These are phyloP conservation scores for Nevesoporus exiguus DNA, from an alignment of 768 basidiomycete genomes.

Conservation along the genomic window DNA sequence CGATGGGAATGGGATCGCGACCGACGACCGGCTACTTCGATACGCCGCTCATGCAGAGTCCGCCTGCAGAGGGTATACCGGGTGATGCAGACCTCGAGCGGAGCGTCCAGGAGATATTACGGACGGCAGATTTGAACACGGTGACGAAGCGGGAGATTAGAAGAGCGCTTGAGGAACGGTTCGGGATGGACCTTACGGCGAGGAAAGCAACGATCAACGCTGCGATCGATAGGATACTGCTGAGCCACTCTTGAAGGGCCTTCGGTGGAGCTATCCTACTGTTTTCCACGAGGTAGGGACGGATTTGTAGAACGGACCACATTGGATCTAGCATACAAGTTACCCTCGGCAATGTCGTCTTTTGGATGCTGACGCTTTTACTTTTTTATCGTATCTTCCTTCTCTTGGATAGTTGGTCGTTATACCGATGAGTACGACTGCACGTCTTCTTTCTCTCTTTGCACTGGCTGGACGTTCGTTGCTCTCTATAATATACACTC, in stretches of 20 bases:
- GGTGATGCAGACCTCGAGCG: conserved; percentile 70
- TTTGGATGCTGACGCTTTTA: conserved; percentile 16
- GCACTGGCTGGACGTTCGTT: conserved; percentile 14
- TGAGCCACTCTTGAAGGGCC: conserved; percentile 41
- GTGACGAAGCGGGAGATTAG: conserved; percentile 93
- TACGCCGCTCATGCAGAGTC: conserved; percentile 50
- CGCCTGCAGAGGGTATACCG: conserved; percentile 49
- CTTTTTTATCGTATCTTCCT: neutral
- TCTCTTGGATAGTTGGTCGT: conserved; percentile 7
- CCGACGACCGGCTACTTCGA: conserved; percentile 78
- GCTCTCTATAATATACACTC: conserved; percentile 5
- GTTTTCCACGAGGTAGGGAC: neutral
- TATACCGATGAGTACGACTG: neutral
- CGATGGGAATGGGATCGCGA: conserved; percentile 60
- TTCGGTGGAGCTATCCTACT: neutral
- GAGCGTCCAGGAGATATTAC: conserved; percentile 70
- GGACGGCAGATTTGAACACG: conserved; percentile 78
- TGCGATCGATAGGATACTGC: conserved; percentile 68
- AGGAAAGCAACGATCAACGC: conserved; percentile 75
- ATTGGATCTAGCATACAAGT: conserved; percentile 20
- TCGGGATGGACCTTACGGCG: conserved; percentile 70
- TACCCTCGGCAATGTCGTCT: conserved; percentile 3
- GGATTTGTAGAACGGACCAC: conserved; percentile 18
- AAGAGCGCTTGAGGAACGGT: conserved; percentile 75
- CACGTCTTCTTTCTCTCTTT: neutral